phyloP scores from a whole-genome alignment of 2,329 filamentous ascomycete genomes.

The Neoscytalidium dimidiatum region DNA sequence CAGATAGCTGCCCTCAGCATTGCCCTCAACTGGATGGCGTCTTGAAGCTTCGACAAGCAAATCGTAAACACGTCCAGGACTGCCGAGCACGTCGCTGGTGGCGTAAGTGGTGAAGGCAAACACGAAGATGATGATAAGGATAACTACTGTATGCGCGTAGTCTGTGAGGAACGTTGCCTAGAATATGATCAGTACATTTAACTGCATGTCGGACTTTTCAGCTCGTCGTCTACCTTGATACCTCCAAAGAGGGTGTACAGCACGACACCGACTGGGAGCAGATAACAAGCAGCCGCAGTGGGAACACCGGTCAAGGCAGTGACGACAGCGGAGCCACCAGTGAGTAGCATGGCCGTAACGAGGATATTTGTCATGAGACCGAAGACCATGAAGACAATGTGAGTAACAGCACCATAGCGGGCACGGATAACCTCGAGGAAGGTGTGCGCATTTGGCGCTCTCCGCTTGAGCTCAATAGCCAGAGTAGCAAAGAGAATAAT shows the following conservation, averaged over 20 bases:
- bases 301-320: conserved; percentile 69
- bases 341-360: conserved; percentile 85
- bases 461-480: conserved; percentile 84
- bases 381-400: conserved; percentile 61
- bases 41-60: conserved; percentile 68
- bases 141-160: conserved; percentile 82
- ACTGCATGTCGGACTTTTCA: too few species aligned
- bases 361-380: conserved; percentile 63
- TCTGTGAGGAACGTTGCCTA: conserved; percentile 66
- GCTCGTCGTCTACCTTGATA: conserved; percentile 75
- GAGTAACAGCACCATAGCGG: conserved; percentile 72
- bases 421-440: conserved; percentile 83
- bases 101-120: conserved; percentile 84
- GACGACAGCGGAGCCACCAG: conserved; percentile 74
- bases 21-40: conserved; percentile 75
- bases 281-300: conserved; percentile 79
- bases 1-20: conserved; percentile 78
- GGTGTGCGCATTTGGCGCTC: conserved; percentile 82
- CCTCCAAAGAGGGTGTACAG: conserved; percentile 75
- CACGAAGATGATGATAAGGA: conserved; percentile 81
- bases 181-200: too few species aligned
- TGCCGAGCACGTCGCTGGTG: conserved; percentile 70
- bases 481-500: conserved; percentile 88
- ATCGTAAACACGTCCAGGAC: conserved; percentile 76
- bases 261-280: conserved; percentile 78